These are phyloP conservation scores for Papiliotrema nemorosa DNA, from an alignment of 1,284 basidiomycete species.

Conservation along the genomic window DNA sequence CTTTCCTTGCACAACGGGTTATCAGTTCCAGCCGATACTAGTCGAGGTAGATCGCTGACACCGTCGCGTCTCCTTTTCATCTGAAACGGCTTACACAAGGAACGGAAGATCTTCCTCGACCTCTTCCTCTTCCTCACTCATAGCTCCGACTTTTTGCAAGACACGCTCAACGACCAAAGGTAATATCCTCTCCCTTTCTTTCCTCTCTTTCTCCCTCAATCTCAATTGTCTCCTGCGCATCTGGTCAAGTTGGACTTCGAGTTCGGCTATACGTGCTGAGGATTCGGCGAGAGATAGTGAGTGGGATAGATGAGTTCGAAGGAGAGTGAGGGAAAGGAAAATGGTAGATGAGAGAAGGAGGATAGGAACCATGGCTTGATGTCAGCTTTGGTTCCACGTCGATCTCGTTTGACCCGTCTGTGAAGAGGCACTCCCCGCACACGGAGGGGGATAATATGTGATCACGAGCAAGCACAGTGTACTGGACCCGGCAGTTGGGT, in stretches of 20 bases:
- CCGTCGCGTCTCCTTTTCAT: too few species aligned
- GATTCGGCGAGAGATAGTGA: slow-evolving; percentile 37
- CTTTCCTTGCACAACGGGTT: too few species aligned
- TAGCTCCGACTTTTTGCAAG: slow-evolving; percentile 36
- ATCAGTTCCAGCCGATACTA: too few species aligned
- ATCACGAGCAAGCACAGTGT: neutral
- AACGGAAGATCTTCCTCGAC: slow-evolving; percentile 14
- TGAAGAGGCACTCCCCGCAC: neutral
- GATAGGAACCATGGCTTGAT: slow-evolving; percentile 47
- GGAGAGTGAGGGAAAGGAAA: slow-evolving; percentile 43
- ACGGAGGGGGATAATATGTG: neutral
- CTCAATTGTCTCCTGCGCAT: slow-evolving; percentile 26
- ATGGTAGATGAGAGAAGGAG: slow-evolving; percentile 45
- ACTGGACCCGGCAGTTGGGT: neutral
- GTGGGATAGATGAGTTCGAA: slow-evolving; percentile 42
- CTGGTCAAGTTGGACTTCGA: slow-evolving; percentile 38
- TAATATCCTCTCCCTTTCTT: slow-evolving; percentile 41
- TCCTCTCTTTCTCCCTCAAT: slow-evolving; percentile 30
- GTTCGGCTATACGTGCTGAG: slow-evolving; percentile 31
- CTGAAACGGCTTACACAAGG: neutral
- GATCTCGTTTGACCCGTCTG: slow-evolving; percentile 2
- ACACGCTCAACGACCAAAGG: slow-evolving; percentile 45
- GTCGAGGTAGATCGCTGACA: too few species aligned
- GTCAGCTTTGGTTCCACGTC: neutral
- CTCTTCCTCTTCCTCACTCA: slow-evolving; percentile 22